Percentiles rank a stretch among this genome's conserved stretches.
Conservation (phyloP, 345 rosid species). For the Rhodamnia rubescens region DNA sequence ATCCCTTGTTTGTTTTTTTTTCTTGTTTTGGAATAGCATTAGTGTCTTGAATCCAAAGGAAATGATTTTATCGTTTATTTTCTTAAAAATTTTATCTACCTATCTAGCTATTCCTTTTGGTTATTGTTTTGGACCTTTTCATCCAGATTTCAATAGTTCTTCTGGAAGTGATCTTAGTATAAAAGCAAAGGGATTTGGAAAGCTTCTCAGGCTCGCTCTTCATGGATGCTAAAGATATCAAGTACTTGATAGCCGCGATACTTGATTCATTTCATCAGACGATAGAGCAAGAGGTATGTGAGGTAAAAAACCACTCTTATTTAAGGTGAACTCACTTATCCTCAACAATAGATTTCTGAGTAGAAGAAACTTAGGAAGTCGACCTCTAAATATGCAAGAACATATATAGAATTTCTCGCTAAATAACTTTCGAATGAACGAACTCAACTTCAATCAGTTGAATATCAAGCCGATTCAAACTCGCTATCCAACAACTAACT, state of each 20-base stretch:
- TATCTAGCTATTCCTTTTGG: not conserved
- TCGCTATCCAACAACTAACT: not conserved
- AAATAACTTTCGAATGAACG: not conserved
- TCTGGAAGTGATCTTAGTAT: not conserved
- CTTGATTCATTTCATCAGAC: not conserved
- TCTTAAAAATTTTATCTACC: not conserved
- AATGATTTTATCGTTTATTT: not conserved
- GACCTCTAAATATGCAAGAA: not conserved
- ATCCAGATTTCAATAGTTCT: not conserved
- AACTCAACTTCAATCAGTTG: not conserved
- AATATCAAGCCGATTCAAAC: not conserved
- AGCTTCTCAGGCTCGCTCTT: not conserved
- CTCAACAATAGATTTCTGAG: not conserved
- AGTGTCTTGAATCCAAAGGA: not conserved
- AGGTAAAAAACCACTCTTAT: not conserved
- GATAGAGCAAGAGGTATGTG: not conserved
- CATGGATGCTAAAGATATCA: not conserved
- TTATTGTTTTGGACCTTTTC: not conserved
- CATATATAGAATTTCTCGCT: not conserved
- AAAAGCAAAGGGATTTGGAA: not conserved
- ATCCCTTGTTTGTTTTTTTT: not conserved
- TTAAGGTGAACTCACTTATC: not conserved
- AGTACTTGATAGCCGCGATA: not conserved
- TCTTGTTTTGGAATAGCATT: not conserved
- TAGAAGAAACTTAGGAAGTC: not conserved